phyloP scores from a whole-genome alignment of 2,329 filamentous ascomycete species.

The Ceratocystis albifundus region DNA sequence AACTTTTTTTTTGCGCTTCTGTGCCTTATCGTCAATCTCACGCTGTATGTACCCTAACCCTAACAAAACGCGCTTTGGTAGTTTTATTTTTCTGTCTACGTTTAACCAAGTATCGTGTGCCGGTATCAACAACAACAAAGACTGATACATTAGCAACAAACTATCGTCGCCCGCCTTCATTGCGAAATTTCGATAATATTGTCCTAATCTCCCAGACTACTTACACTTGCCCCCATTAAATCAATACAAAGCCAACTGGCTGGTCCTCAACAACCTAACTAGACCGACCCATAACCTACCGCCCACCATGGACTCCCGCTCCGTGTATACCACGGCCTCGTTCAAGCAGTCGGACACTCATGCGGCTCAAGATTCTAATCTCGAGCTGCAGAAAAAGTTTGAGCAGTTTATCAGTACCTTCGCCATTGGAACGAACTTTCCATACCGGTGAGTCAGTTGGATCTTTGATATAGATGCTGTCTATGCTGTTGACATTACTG shows the following conservation, averaged over 20 bases:
- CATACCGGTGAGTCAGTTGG: constrained; percentile 18
- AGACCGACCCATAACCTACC: neutral
- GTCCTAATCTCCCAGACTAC: neutral
- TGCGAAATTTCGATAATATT: too few species aligned
- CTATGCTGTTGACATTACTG: neutral
- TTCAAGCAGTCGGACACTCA: constrained; percentile 44
- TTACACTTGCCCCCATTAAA: neutral
- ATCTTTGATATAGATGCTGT: neutral
- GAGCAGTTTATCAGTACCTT: constrained; percentile 56
- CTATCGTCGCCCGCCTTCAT: too few species aligned
- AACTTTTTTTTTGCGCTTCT: too few species aligned
- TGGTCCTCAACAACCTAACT: too few species aligned
- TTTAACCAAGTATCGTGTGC: too few species aligned
- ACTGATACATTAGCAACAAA: too few species aligned
- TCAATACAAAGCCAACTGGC: neutral
- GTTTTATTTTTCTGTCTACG: too few species aligned
- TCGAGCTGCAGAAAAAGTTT: constrained; percentile 65
- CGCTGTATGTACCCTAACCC: too few species aligned
- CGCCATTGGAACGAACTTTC: constrained; percentile 17
- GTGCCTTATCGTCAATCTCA: too few species aligned
- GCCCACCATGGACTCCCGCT: constrained; percentile 20
- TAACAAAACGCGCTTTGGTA: too few species aligned
- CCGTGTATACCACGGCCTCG: constrained; percentile 22
- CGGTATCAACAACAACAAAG: too few species aligned
- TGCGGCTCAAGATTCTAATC: constrained; percentile 55